Evolutionary conservation across 768 basidiomycete species (phyloP).

Genomic region (Suillus tomentosus): DNA sequence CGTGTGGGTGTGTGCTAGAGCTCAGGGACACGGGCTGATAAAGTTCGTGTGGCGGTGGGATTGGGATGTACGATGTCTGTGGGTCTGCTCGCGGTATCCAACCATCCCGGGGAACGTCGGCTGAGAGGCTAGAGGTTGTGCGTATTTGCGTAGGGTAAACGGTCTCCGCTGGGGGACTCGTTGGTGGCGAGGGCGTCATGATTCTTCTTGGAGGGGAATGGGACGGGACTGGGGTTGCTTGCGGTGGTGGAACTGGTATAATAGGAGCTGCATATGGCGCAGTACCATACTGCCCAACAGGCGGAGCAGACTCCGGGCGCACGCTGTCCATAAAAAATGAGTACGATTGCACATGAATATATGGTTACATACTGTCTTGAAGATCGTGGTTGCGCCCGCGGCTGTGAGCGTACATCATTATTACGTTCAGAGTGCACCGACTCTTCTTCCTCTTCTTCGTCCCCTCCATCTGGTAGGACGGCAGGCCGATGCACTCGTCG

Average conservation of each 20-base stretch:
- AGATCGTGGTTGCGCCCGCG: slow-evolving; percentile 19
- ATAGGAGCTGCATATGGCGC: slow-evolving; percentile 17
- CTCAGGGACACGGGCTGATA: slow-evolving; percentile 19
- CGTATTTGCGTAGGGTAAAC: slow-evolving; percentile 34
- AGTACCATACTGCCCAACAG: slow-evolving; percentile 25
- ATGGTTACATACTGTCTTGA: slow-evolving; percentile 12
- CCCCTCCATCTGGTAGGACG: slow-evolving; percentile 16
- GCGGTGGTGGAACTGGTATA: slow-evolving; percentile 25
- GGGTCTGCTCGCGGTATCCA: slow-evolving; percentile 35
- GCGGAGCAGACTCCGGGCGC: slow-evolving; percentile 31
- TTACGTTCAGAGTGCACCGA: slow-evolving; percentile 21
- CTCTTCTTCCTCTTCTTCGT: slow-evolving; percentile 21
- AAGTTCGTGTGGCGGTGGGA: slow-evolving; percentile 27
- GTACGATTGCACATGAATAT: slow-evolving; percentile 6
- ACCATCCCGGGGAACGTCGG: slow-evolving; percentile 22
- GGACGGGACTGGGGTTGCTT: slow-evolving; percentile 15
- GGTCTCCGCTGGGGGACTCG: slow-evolving; percentile 19
- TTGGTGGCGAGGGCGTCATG: slow-evolving; percentile 15
- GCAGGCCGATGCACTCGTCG: slow-evolving; percentile 18
- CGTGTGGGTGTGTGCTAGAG: slow-evolving; percentile 19
- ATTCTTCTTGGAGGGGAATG: slow-evolving; percentile 15
- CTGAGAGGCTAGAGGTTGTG: slow-evolving; percentile 18
- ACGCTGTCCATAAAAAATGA: slow-evolving; percentile 18
- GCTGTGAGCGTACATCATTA: slow-evolving; percentile 18
- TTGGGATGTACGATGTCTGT: slow-evolving; percentile 23